These are phyloP conservation scores for Irpex lacteus DNA, from an alignment of 1,284 basidiomycete species.

Conservation along the genomic window DNA sequence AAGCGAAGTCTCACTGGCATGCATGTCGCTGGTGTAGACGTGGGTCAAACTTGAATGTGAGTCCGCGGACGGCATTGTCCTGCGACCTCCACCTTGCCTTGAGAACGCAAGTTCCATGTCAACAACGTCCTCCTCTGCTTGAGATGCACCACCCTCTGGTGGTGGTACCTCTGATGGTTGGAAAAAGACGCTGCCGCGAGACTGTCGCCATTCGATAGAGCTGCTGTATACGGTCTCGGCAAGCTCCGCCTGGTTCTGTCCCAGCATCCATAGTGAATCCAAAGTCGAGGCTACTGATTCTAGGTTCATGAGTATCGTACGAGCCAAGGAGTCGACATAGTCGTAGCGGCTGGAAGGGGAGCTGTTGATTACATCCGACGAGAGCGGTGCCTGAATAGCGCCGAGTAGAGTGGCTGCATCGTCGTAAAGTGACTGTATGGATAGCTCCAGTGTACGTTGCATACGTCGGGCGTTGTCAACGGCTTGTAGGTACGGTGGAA, in stretches of 20 bases:
- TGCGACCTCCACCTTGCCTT: conserved; percentile 22
- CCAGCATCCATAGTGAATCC: conserved; percentile 59
- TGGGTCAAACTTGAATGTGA: conserved; percentile 16
- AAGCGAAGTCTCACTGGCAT: conserved; percentile 24
- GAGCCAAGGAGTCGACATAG: conserved; percentile 43
- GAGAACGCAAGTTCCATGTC: conserved; percentile 59
- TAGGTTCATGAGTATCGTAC: conserved; percentile 39
- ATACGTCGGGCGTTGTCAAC: conserved; percentile 64
- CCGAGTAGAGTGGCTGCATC: conserved; percentile 59
- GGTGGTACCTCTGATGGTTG: conserved; percentile 40
- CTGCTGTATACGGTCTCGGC: conserved; percentile 66
- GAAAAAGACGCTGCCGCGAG: conserved; percentile 60
- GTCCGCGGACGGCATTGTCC: conserved; percentile 20
- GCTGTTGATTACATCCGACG: conserved; percentile 16
- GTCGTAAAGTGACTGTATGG: conserved; percentile 70
- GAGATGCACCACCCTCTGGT: conserved; percentile 19
- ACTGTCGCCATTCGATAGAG: conserved; percentile 72
- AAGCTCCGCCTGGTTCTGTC: conserved; percentile 65
- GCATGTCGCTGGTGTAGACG: conserved; percentile 24
- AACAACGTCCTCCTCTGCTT: conserved; percentile 55
- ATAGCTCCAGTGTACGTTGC: conserved; percentile 66
- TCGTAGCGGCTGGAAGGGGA: conserved; percentile 36
- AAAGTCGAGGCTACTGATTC: conserved; percentile 55
- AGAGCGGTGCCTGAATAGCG: conserved; percentile 41
- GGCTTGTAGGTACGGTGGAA: conserved; percentile 50